A percentile compares a stretch with the other conserved stretches of the same genome.
Conservation (phyloP, 2,329 filamentous ascomycete species). For the Aspergillus floridensis region DNA sequence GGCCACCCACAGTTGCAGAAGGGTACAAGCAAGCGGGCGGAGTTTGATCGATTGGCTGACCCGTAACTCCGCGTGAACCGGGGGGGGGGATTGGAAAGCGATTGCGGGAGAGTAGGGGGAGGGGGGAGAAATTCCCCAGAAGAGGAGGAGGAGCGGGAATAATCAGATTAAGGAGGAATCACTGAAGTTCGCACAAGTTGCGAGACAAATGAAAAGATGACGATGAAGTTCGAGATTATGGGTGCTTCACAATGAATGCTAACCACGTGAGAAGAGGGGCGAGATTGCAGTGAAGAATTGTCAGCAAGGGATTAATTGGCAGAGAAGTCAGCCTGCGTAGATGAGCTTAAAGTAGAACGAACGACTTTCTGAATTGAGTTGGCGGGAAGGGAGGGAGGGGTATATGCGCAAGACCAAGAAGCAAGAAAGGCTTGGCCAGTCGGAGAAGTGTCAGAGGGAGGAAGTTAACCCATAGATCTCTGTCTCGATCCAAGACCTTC, state of each 20-base stretch:
- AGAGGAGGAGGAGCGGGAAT: constrained; percentile 2
- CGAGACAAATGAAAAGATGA: neutral
- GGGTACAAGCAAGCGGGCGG: constrained; percentile 14
- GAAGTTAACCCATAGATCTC: constrained; percentile 6
- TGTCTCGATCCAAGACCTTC: neutral
- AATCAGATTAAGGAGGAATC: constrained; percentile 3
- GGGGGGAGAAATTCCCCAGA: constrained; percentile 10
- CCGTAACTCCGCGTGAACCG: constrained; percentile 10
- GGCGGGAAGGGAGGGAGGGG: constrained; percentile 10
- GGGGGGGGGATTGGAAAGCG: constrained; percentile 2
- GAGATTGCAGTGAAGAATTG: constrained; percentile 11
- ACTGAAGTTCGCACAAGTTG: constrained; percentile 9
- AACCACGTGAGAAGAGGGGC: constrained; percentile 18
- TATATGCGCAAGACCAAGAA: constrained; percentile 11
- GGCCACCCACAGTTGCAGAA: constrained; percentile 20
- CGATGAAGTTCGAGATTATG: neutral
- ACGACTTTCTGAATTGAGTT: constrained; percentile 13
- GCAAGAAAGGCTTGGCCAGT: constrained; percentile 22
- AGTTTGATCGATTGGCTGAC: constrained; percentile 13
- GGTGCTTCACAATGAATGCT: constrained; percentile 14
- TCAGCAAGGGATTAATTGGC: constrained; percentile 14
- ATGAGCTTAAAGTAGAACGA: neutral
- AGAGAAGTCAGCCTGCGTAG: constrained; percentile 9
- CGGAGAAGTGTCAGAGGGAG: constrained; percentile 30
- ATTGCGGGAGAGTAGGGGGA: constrained; percentile 10